Evolutionary conservation across 441 rosid species (phyloP), one percentile per base, ranked within the genome.

Genomic region (Populus hybrid): DNA sequence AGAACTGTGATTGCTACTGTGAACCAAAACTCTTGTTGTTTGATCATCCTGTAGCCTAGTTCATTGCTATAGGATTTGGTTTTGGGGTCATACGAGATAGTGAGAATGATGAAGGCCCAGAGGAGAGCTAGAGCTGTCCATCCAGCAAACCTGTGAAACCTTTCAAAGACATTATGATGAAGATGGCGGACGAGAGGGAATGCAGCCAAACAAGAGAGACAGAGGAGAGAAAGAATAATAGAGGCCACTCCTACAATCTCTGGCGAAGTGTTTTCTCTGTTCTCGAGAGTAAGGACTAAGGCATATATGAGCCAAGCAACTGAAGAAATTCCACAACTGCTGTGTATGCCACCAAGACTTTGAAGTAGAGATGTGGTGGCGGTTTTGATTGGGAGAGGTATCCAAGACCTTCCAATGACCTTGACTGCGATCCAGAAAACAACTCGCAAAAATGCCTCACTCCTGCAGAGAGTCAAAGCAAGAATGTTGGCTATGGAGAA

Each of bases 171-270:
- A 54, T 91, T 94, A 79, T 94, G 97, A 75, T 92, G 97, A 54
- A 94, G 80, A 78, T 94, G 98, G 24, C 93, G 93, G 59, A 92
- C 83, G 3, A 92, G 88, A 8, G 94, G 97, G 40, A 92, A 93
- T 4, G 97, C 93, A 0, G 94, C 91, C 10, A 84, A 7, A 6
- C 83, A 86, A 42, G 97, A 85, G 24, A 94, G 32, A 73, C 67
- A 86, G 72, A 91, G 88, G 74, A 92, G 92, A 2, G 79, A 73
- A 36, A 92, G 91, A 72, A 89, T 89, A 3, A 85, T 8, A 6
- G 84, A 83, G 0, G 93, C 85, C 12, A 91, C 91, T 6, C 70
- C 87, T 1, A 89, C 78, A 68, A 89, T 94, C 65, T 84, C 96
- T 0, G 86, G 67, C 6, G 92, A 89, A 67, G 89, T 86, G 77